These are phyloP conservation scores for Odonthalia washingtoniensis DNA, from an alignment of 31 red algal genomes.

Conservation along the genomic window DNA sequence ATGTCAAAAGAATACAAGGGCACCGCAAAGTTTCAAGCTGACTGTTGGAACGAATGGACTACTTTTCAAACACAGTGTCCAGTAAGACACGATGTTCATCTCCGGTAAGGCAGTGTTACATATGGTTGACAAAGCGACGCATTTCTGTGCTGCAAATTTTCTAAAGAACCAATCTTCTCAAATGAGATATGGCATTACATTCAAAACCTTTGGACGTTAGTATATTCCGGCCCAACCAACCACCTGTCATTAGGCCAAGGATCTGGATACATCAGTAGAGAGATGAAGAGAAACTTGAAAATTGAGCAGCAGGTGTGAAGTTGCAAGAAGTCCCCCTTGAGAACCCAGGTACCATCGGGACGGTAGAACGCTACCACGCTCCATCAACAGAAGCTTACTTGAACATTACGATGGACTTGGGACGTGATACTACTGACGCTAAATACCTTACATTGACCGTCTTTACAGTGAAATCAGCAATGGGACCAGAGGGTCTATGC, in stretches of 20 bases:
- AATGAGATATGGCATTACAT: constrained; percentile 33
- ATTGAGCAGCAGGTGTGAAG: not conserved
- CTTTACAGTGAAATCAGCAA: constrained; percentile 12
- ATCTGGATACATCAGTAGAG: constrained; percentile 23
- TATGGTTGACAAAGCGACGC: constrained; percentile 41
- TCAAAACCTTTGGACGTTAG: constrained; percentile 14
- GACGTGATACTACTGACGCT: not conserved
- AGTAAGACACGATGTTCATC: constrained; percentile 44
- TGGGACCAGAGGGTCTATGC: constrained; percentile 47
- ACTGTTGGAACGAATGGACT: constrained; percentile 38
- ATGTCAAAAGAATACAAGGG: not conserved
- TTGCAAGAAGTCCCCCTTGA: not conserved
- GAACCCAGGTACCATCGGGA: not conserved
- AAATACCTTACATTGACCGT: constrained; percentile 35
- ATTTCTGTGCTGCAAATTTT: constrained; percentile 33
- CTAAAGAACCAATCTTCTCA: constrained; percentile 13
- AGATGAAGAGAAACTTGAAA: constrained; percentile 22
- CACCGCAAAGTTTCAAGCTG: not conserved
- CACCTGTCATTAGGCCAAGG: constrained; percentile 47
- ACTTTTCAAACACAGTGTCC: constrained; percentile 26
- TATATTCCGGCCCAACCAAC: constrained; percentile 39
- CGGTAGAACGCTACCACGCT: constrained; percentile 36
- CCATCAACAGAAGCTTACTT: constrained; percentile 19
- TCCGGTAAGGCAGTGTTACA: constrained; percentile 24
- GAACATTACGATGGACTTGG: not conserved